phyloP scores from a whole-genome alignment of 768 basidiomycete genomes.

The Boletus sensibilis region DNA sequence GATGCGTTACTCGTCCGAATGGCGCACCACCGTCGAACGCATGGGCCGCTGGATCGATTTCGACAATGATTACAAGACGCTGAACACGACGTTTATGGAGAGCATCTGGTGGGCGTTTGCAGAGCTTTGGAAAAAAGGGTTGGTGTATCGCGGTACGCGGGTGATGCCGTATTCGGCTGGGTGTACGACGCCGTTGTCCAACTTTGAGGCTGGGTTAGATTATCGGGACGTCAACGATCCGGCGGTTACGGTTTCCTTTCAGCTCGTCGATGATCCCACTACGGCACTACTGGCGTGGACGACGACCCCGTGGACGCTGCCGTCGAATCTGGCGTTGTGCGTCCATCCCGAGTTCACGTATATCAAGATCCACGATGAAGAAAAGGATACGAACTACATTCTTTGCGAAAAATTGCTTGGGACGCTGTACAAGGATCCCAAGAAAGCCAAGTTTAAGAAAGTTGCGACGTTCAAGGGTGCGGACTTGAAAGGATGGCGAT shows the following conservation, averaged over 20 bases:
- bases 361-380: constrained; percentile 93
- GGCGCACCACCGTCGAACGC: constrained; percentile 92
- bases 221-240: constrained; percentile 95
- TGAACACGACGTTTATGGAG: constrained; percentile 94
- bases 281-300: constrained; percentile 97
- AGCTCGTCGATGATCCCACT: constrained; percentile 86
- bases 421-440: constrained; percentile 93
- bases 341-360: constrained; percentile 96
- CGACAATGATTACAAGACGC: constrained; percentile 98
- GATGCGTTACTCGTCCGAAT: constrained; percentile 94
- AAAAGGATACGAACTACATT: constrained; percentile 85
- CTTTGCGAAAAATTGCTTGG: constrained; percentile 83
- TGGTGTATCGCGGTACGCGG: constrained; percentile 89
- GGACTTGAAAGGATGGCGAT: constrained; percentile 96
- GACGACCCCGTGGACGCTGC: constrained; percentile 98
- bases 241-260: constrained; percentile 91
- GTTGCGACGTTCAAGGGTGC: constrained; percentile 81
- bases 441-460: constrained; percentile 95
- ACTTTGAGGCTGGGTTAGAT: constrained; percentile 92
- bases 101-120: constrained; percentile 99
- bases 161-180: constrained; percentile 99
- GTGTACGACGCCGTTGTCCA: constrained; percentile 92
- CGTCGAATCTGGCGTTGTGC: constrained; percentile 92
- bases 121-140: constrained; percentile 85
- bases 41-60: constrained; percentile 99